phyloP scores from a whole-genome alignment of 805 yeast species.

The Kluyveromyces dobzhanskii region DNA sequence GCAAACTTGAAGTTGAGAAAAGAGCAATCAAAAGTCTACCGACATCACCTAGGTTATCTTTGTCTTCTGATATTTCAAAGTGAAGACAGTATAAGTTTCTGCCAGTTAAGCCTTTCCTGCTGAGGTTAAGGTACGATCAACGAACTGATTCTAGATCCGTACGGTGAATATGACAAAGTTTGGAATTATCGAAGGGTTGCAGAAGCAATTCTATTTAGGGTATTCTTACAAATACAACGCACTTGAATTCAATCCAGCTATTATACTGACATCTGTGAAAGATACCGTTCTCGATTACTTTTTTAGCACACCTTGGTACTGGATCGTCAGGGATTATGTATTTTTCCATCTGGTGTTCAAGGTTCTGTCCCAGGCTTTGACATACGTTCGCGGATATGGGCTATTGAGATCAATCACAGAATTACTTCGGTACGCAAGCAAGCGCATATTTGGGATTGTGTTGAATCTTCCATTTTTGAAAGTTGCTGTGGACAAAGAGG shows the following conservation, averaged over 20 bases:
- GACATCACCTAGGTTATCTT: no score
- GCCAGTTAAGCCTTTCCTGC: no score
- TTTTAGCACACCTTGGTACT: conserved; percentile 5
- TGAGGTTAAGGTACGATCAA: no score
- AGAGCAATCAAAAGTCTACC: no score
- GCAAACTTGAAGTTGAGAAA: no score
- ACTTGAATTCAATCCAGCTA: background rate
- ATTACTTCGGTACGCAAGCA: conserved; percentile 14
- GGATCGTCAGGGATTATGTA: conserved; percentile 19
- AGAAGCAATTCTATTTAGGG: background rate
- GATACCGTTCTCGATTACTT: background rate
- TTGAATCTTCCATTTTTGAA: conserved; percentile 46
- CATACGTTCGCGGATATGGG: conserved; percentile 34
- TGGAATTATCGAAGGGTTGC: background rate
- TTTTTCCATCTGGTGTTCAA: conserved; percentile 13
- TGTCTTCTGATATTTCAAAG: no score
- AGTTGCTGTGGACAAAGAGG: conserved; percentile 51
- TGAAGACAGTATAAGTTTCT: no score
- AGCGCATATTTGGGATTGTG: conserved; percentile 25
- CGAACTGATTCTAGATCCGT: no score
- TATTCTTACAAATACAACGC: conserved; percentile 1
- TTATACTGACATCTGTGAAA: background rate
- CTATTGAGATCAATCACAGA: conserved; percentile 22
- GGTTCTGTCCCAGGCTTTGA: conserved; percentile 5
- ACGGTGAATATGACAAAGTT: background rate